Evolutionary conservation across 108 stramenopile genomes (phyloP), one percentile per base, ranked within the genome.

Genomic region (Pseudonitzschia multiseries): DNA sequence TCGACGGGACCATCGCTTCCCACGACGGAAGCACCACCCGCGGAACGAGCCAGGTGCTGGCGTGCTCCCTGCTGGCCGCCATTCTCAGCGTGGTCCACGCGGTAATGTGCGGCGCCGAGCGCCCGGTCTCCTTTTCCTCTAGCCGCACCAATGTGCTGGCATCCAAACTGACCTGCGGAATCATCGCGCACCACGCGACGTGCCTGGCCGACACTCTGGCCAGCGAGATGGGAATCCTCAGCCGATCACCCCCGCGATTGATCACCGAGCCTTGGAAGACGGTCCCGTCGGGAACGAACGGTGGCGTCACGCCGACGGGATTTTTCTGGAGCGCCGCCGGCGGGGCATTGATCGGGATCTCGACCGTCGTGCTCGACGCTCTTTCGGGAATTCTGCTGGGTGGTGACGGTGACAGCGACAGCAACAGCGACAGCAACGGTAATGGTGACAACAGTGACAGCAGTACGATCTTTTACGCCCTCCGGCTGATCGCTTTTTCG

Each of bases 261-360:
- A 80, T 94, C 22, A 92, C 87, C n/a, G 56, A 78, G 32, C 79
- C 84, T 14, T 90, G 81, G 76, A 70, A 66, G 54, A 41, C 24
- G 12, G 94, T 93, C 2, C 91, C 94, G 6, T 74, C 86, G 18
- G 91, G 94, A 4, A 91, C 91, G 4, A 95, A 95, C 81, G 94
- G 94, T 2, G 94, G 94, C 0, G 70, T 93, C 21, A 91, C 90
- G 8, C 13, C 73, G 1, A 62, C 44, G 12, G 94, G 94, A 26
- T 82, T 77, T 17, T 68, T 80, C 8, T 90, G 82, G 76, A 88
- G 86, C 70, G 67, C 68, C 3, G 28, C 86, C 18, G 94, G 94
- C 27, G 94, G 94, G 1, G 44, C 71, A 28, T 42, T 93, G 4
- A 85, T 92, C 73, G 94, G 88, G 12, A 10, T 85, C 53, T 85